Percentiles rank a stretch among this genome's conserved stretches.
phyloP scores from a whole-genome alignment of 176 grass and related monocot species.

The Sorghum bicolor region Sorghum_bicolor_NCBIv3 NC_012871.2:2780001-2780500 shows the following conservation, averaged over 20 bases:
- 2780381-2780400: not conserved
- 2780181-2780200: not conserved
- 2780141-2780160: not conserved
- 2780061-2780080: no score
- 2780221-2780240: not conserved
- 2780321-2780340: not conserved
- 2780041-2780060: not conserved
- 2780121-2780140: not conserved
- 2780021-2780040: no score
- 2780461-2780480: not conserved
- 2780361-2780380: not conserved
- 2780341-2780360: slow-evolving; percentile 3
- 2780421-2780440: not conserved
- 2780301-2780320: not conserved
- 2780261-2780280: not conserved
- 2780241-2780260: slow-evolving; percentile 3
- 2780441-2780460: not conserved
- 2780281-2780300: not conserved
- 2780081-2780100: not conserved
- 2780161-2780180: not conserved
- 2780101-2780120: not conserved
- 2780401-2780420: slow-evolving; percentile 20
- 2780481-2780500: not conserved
- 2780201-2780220: not conserved
- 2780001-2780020: no score